phyloP scores from a whole-genome alignment of 495 filamentous ascomycete species.

The Tuber microsphaerosporum region DNA sequence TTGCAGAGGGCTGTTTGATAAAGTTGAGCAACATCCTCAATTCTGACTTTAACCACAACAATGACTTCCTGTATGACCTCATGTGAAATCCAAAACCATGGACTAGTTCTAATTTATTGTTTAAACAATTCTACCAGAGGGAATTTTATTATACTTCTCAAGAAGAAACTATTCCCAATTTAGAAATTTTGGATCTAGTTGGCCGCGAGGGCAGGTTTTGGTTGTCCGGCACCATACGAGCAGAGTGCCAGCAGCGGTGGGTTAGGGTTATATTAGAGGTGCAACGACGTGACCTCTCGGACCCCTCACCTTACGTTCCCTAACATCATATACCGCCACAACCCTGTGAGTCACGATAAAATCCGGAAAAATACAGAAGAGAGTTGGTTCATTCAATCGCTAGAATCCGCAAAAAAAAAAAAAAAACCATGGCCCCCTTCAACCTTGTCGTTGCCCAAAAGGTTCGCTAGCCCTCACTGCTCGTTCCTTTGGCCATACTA shows the following conservation, averaged over 20 bases:
- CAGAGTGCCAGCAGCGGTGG: not conserved
- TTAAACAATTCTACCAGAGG: no score
- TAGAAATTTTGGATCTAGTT: no score
- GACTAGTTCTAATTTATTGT: no score
- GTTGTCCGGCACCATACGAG: no score
- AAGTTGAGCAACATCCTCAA: no score
- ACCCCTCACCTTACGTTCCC: not conserved
- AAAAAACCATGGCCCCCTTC: slow-evolving; percentile 22
- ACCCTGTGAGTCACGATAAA: not conserved
- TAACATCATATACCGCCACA: not conserved
- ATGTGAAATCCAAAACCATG: no score
- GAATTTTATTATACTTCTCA: no score
- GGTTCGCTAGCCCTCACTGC: slow-evolving; percentile 9
- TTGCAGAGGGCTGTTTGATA: no score
- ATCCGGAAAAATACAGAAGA: not conserved
- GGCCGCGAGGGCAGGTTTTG: no score
- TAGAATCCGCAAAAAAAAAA: not conserved
- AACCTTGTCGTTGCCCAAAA: slow-evolving; percentile 38
- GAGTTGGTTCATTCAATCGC: not conserved
- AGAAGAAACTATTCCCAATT: no score
- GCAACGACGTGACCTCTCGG: not conserved
- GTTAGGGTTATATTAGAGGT: not conserved
- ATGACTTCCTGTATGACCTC: no score
- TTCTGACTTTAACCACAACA: no score
- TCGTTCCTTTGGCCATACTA: not conserved